Conservation (phyloP, 179 eudicot genomes). For the Spergularia azorica region DNA sequence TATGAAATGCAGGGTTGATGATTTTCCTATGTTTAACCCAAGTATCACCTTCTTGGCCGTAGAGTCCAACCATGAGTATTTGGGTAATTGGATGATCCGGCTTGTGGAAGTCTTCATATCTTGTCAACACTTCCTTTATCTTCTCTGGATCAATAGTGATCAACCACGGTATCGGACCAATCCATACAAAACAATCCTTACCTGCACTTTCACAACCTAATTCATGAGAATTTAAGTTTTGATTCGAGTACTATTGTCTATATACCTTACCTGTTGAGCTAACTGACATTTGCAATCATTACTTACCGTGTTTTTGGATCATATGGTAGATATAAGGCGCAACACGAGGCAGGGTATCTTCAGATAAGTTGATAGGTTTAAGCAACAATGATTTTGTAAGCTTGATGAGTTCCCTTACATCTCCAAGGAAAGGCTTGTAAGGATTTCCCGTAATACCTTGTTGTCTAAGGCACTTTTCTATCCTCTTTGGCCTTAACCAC, state of each 20-base stretch:
- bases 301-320: conserved; percentile 32
- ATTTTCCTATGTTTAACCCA: conserved; percentile 37
- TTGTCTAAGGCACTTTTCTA: conserved; percentile 37
- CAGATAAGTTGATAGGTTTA: conserved; percentile 25
- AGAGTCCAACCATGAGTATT: conserved; percentile 21
- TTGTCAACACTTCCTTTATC: conserved; percentile 22
- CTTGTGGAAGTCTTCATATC: conserved; percentile 27
- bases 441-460: conserved; percentile 38
- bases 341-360: conserved; percentile 28
- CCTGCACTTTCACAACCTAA: conserved; percentile 20
- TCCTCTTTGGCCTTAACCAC: conserved; percentile 37
- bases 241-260: too few species aligned
- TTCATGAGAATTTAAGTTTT: too few species aligned
- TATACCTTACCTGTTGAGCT: too few species aligned
- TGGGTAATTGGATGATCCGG: conserved; percentile 28
- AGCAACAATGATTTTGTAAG: conserved; percentile 10
- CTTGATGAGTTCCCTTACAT: conserved; percentile 22
- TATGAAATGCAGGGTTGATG: conserved; percentile 36
- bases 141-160: conserved; percentile 16
- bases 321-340: conserved; percentile 29
- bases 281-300: too few species aligned
- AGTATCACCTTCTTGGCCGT: conserved; percentile 26
- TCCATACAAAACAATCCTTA: conserved; percentile 22
- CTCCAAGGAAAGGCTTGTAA: conserved; percentile 35
- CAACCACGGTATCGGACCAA: conserved; percentile 24